Evolutionary conservation across 257 asterid species (phyloP).

Genomic region (Solanum piurae): DNA sequence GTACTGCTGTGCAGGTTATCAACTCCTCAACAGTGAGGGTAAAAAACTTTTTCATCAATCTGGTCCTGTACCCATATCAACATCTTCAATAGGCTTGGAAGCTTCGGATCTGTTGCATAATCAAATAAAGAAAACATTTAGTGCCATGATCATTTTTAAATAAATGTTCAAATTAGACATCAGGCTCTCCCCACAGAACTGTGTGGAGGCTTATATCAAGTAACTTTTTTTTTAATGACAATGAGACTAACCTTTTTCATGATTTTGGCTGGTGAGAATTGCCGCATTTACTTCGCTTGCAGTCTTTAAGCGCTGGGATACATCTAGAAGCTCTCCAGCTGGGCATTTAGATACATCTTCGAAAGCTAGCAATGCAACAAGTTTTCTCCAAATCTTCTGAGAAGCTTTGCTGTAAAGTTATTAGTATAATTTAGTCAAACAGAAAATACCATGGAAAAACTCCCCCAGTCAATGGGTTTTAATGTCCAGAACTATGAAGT

Average conservation of each 20-base stretch:
- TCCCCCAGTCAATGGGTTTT: background rate
- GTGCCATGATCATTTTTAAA: background rate
- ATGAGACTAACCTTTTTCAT: slow-evolving; percentile 63
- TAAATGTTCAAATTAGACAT: background rate
- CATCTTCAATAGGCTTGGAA: slow-evolving; percentile 80
- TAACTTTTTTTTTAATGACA: background rate
- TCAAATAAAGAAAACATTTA: background rate
- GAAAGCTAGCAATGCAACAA: slow-evolving; percentile 65
- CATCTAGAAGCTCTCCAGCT: slow-evolving; percentile 53
- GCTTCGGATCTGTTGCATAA: slow-evolving; percentile 71
- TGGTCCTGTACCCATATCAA: slow-evolving; percentile 68
- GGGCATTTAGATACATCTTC: slow-evolving; percentile 68
- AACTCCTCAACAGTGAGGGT: slow-evolving; percentile 30
- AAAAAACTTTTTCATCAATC: slow-evolving; percentile 65
- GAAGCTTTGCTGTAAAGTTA: slow-evolving; percentile 41
- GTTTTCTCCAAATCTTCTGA: slow-evolving; percentile 82
- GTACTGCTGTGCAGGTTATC: too few species aligned
- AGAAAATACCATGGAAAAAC: background rate
- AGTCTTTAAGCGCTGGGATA: slow-evolving; percentile 69
- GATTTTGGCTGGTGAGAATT: slow-evolving; percentile 78
- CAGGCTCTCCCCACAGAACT: background rate
- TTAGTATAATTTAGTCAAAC: background rate
- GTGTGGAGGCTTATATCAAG: background rate
- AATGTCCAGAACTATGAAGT: background rate
- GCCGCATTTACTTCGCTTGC: slow-evolving; percentile 88